Percentiles rank a stretch among this genome's conserved stretches.
These are phyloP conservation scores for Withania somnifera DNA, from an alignment of 305 asterid genomes.

Conservation along the genomic window DNA sequence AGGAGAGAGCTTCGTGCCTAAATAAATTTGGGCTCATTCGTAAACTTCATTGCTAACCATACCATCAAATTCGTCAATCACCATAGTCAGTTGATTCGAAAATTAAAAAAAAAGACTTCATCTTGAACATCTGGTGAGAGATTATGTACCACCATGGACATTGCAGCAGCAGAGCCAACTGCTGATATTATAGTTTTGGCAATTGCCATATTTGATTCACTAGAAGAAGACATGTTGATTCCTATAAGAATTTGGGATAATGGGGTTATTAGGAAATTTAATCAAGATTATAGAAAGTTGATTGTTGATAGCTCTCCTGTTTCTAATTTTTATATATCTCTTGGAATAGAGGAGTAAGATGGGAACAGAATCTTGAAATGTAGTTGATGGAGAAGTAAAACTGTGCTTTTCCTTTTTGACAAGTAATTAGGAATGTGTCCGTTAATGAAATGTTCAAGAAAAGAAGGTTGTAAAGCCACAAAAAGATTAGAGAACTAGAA, in stretches of 20 bases:
- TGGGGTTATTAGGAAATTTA: not conserved
- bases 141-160: not conserved
- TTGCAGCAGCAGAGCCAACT: not conserved
- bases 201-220: not conserved
- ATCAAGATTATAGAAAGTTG: not conserved
- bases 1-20: not conserved
- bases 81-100: not conserved
- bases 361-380: not conserved
- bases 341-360: too few species aligned
- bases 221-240: not conserved
- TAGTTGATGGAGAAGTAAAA: not conserved
- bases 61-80: not conserved
- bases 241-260: not conserved
- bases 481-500: not conserved
- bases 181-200: not conserved
- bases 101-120: not conserved
- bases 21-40: not conserved
- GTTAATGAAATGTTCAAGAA: not conserved
- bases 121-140: not conserved
- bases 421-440: not conserved
- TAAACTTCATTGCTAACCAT: not conserved
- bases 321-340: too few species aligned
- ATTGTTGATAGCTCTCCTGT: not conserved
- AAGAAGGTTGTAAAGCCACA: not conserved
- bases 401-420: not conserved